Evolutionary conservation across 129 eudicot genomes (phyloP).

Genomic region (Centrapalus pauciflorus): DNA sequence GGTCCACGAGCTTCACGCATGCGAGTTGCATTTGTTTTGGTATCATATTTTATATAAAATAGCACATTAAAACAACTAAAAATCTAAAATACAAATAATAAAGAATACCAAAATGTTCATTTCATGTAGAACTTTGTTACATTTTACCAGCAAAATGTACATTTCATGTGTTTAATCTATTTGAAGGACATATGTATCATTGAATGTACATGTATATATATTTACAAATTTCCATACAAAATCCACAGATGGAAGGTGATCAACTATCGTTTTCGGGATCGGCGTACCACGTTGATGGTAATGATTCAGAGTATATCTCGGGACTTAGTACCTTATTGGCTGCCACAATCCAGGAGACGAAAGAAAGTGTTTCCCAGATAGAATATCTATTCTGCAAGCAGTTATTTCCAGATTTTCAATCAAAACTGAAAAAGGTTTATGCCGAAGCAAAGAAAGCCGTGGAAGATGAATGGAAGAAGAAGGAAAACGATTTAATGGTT

Average conservation of each 20-base stretch:
- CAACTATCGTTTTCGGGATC: slow-evolving; percentile 25
- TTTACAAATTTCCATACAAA: no score
- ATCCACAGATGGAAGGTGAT: slow-evolving; percentile 48
- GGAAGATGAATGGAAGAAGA: slow-evolving; percentile 55
- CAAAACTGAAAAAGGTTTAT: slow-evolving; percentile 45
- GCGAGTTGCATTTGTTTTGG: no score
- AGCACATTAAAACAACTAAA: no score
- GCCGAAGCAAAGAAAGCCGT: slow-evolving; percentile 66
- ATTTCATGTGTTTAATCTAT: no score
- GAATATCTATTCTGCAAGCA: slow-evolving; percentile 87
- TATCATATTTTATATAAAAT: no score
- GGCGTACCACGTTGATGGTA: slow-evolving; percentile 34
- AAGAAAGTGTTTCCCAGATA: slow-evolving; percentile 79
- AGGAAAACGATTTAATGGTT: slow-evolving; percentile 44
- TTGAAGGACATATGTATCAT: no score
- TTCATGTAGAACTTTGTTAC: no score
- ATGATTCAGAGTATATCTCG: slow-evolving; percentile 61
- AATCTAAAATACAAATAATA: no score
- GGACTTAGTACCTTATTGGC: slow-evolving; percentile 74
- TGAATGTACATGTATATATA: no score
- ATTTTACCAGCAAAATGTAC: no score
- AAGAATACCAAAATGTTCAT: no score
- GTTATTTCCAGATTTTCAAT: slow-evolving; percentile 67
- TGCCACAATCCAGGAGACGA: slow-evolving; percentile 86
- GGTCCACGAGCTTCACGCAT: no score